A percentile compares a stretch with the other conserved stretches of the same genome.
These are phyloP conservation scores for Rhodotorula babjevae DNA, from an alignment of 768 basidiomycete genomes.

Conservation along the genomic window DNA sequence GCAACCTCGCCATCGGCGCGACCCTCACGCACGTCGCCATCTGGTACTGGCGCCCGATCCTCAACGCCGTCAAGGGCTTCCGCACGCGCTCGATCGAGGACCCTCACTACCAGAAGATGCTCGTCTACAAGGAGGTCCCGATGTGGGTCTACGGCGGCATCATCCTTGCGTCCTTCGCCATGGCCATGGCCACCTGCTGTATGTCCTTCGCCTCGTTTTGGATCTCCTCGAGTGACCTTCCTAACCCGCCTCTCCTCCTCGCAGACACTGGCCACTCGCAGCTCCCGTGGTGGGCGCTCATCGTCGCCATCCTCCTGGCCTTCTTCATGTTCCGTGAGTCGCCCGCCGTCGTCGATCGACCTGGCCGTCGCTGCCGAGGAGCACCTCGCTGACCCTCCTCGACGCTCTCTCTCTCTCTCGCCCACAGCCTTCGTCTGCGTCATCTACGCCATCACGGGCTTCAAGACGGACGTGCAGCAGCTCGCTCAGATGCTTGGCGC, in stretches of 20 bases:
- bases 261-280: conserved; percentile 25
- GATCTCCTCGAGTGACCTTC: neutral
- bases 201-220: neutral
- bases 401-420: no score
- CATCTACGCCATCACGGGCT: conserved; percentile 53
- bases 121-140: conserved; percentile 28
- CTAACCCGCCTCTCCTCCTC: neutral
- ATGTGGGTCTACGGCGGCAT: conserved; percentile 42
- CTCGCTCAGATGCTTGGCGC: conserved; percentile 58
- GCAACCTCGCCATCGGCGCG: conserved; percentile 45
- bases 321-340: conserved; percentile 52
- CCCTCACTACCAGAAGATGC: conserved; percentile 25
- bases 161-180: conserved; percentile 35
- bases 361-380: neutral
- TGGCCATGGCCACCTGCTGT: conserved; percentile 39
- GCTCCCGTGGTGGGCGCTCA: conserved; percentile 47
- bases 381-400: neutral
- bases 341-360: neutral
- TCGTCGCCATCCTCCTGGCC: conserved; percentile 54
- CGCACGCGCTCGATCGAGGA: conserved; percentile 30
- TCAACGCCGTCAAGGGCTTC: conserved; percentile 31
- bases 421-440: conserved; percentile 10
- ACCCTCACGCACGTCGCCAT: conserved; percentile 40
- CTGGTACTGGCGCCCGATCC: conserved; percentile 28
- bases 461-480: conserved; percentile 47